phyloP scores from a whole-genome alignment of 2,329 filamentous ascomycete species.

The Pseudocercospora musae region DNA sequence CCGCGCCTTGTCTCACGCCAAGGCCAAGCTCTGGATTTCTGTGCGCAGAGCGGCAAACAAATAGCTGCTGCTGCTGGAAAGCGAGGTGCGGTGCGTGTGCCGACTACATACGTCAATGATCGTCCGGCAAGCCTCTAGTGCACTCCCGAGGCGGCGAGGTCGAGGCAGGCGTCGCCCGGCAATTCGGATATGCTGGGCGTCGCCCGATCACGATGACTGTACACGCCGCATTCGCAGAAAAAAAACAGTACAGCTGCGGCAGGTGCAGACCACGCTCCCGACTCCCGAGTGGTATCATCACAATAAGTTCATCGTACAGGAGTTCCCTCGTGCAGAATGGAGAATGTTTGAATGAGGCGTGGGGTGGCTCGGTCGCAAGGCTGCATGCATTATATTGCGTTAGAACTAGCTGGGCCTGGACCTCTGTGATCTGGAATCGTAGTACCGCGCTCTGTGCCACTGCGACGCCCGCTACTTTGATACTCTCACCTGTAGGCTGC shows the following conservation, averaged over 20 bases:
- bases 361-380: slow-evolving; percentile 1
- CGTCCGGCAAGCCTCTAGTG: background rate
- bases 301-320: too few species aligned
- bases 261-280: background rate
- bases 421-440: background rate
- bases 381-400: background rate
- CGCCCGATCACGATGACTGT: too few species aligned
- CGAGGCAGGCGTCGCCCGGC: background rate
- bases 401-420: background rate
- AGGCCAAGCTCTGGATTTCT: background rate
- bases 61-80: too few species aligned
- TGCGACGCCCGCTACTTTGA: background rate
- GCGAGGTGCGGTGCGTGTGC: too few species aligned
- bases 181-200: too few species aligned
- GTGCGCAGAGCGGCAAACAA: background rate
- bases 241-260: too few species aligned
- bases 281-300: too few species aligned
- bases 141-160: too few species aligned
- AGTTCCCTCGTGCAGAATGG: background rate
- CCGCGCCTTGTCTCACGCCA: background rate
- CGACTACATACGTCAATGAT: too few species aligned
- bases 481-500: too few species aligned
- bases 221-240: too few species aligned
- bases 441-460: background rate
- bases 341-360: background rate